Evolutionary conservation across 75 land plant genomes (phyloP), one percentile per base, ranked within the genome.

Genomic region (Gnetum montanum): DNA sequence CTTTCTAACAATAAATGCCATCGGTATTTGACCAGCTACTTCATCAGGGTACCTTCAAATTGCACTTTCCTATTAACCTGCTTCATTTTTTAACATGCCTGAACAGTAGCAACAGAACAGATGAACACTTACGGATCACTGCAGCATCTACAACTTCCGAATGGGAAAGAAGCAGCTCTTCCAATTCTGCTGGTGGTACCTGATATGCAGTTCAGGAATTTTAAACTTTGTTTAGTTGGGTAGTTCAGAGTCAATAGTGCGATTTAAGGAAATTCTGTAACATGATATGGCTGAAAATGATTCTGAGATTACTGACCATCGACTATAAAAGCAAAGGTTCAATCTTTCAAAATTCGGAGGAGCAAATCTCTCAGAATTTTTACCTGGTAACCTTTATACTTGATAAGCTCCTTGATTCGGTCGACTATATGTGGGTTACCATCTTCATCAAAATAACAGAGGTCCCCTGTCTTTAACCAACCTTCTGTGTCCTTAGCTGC

Each of bases 181-280:
- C 90, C 40, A 86, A 58, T 53, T 86, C 86, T 34, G 77, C 86
- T 8, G 90, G 90, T 4, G 86, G 71, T 25, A 86, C 86, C 86
- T 83, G 72, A 10, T 58, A 41, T n/a, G n/a, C n/a, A n/a, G n/a
- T n/a, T n/a, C n/a, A n/a, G n/a, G n/a, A n/a, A n/a, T n/a, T n/a
- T n/a, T 13, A 13, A 10, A 36, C 6, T 6, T 6, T 6, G 38
- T 36, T 36, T 10, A n/a, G n/a, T n/a, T n/a, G n/a, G n/a, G n/a
- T n/a, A n/a, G n/a, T n/a, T n/a, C n/a, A n/a, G n/a, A n/a, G n/a
- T n/a, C n/a, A n/a, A n/a, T n/a, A n/a, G n/a, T n/a, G n/a, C n/a
- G n/a, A n/a, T n/a, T n/a, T n/a, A n/a, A n/a, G n/a, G n/a, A n/a
- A n/a, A n/a, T n/a, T n/a, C n/a, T n/a, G n/a, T n/a, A n/a, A n/a